Evolutionary conservation across 768 basidiomycete genomes (phyloP), one percentile per base, ranked within the genome.

Genomic region (Serendipita vermifera): DNA sequence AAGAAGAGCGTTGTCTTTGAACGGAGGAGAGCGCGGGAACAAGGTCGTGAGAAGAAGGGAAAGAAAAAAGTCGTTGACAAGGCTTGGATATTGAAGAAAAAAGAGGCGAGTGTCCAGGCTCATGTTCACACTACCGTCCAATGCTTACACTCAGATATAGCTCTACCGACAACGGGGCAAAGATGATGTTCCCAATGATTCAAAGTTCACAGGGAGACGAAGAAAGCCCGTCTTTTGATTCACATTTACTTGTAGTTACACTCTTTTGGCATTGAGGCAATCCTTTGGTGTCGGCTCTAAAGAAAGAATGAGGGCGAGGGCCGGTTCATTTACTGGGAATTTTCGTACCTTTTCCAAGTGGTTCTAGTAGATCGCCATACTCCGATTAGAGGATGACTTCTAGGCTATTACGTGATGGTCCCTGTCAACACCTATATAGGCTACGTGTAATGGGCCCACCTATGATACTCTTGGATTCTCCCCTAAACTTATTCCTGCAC

Each of bases 41-140:
- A 78, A 60, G 71, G 72, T 46, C 81, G 77, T 61, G 75, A 68
- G 24, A 81, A 79, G 59, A 91, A 85, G 71, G 75, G 84, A 62
- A 89, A 83, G 66, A 70, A 62, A 40, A 90, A 87, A 64, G 63
- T 62, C 2, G 65, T 64, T 7, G 82, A 83, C 64, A 82, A 75
- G 65, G 88, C 94, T 59, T 99, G 92, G 92, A 91, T 98, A 59
- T 65, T 96, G 64, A 85, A 82, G 72, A 99, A 99, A 75, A 99
- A 99, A 78, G 87, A 94, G 77, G 91, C 85, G 59, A 56, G 76
- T n/a, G n/a, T n/a, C n/a, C n/a, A 56, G 76, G n/a, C n/a, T n/a
- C n/a, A n/a, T n/a, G n/a, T 29, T 26, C 51, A 2, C n/a, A 31
- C 9, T 46, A 27, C 60, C 22, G 5, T 48, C 22, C 36, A 15